These are phyloP conservation scores for Punica granatum DNA, from an alignment of 345 rosid genomes.

Conservation along the genomic window DNA sequence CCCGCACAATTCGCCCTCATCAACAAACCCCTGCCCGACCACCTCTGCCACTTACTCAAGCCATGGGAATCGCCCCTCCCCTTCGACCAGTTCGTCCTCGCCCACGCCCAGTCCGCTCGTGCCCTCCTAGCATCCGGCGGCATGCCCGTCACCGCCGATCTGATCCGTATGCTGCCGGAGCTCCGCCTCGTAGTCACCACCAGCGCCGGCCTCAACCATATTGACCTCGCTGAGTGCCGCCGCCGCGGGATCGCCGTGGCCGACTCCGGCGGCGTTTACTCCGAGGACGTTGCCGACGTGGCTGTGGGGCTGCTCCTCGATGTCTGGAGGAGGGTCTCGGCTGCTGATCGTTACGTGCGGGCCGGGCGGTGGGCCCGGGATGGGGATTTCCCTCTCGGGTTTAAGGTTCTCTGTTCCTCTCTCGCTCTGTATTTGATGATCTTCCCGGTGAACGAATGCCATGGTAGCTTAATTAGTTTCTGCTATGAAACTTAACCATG, in stretches of 20 bases:
- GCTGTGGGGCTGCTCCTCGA: constrained; percentile 27
- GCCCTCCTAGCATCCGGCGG: constrained; percentile 27
- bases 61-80: constrained; percentile 26
- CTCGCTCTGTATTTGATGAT: background rate
- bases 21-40: constrained; percentile 4
- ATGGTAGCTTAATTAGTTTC: no score
- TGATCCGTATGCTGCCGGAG: constrained; percentile 19
- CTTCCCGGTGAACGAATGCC: no score
- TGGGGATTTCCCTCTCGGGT: constrained; percentile 26
- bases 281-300: constrained; percentile 23
- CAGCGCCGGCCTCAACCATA: constrained; percentile 23
- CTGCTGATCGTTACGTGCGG: constrained; percentile 17
- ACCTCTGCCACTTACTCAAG: constrained; percentile 24
- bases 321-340: constrained; percentile 18
- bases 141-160: constrained; percentile 15
- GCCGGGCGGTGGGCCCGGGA: constrained; percentile 17
- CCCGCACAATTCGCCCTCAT: constrained; percentile 2
- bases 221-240: constrained; percentile 24
- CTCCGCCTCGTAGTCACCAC: constrained; percentile 20
- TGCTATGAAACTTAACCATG: no score
- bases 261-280: constrained; percentile 11
- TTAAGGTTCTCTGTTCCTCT: constrained; percentile 14
- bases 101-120: constrained; percentile 21
- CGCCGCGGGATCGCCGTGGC: constrained; percentile 20
- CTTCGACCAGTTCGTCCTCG: constrained; percentile 24